Evolutionary conservation across 1,284 basidiomycete genomes (phyloP).

Genomic region (Fomitopsis pinicola): DNA sequence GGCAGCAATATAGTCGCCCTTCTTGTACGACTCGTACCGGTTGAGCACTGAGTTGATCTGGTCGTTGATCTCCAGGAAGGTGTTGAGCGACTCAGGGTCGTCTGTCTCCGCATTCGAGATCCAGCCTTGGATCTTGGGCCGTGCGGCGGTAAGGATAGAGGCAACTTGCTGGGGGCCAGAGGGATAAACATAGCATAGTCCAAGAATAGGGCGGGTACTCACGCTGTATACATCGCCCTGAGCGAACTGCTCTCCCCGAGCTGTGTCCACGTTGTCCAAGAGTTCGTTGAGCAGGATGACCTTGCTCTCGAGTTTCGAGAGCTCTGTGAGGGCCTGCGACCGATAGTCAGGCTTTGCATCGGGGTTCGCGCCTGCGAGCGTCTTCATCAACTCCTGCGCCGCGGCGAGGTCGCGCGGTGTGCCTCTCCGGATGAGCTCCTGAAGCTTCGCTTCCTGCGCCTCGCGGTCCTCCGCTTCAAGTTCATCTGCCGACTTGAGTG

Average conservation of each 20-base stretch:
- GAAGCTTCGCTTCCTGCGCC: constrained; percentile 95
- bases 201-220: constrained; percentile 24
- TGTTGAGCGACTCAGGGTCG: constrained; percentile 86
- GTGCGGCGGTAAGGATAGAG: constrained; percentile 73
- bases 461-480: constrained; percentile 94
- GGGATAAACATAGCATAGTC: not conserved
- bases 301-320: constrained; percentile 93
- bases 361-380: constrained; percentile 92
- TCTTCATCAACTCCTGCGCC: constrained; percentile 98
- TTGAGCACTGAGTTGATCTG: constrained; percentile 91
- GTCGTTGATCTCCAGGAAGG: constrained; percentile 94
- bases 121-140: constrained; percentile 98
- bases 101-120: constrained; percentile 87
- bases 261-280: constrained; percentile 85
- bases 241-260: constrained; percentile 70
- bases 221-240: constrained; percentile 93
- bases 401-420: constrained; percentile 94
- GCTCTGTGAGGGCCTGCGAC: constrained; percentile 83
- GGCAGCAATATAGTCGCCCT: constrained; percentile 75
- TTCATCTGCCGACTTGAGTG: constrained; percentile 92
- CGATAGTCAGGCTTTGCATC: constrained; percentile 93
- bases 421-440: constrained; percentile 95
- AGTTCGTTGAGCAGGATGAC: constrained; percentile 95
- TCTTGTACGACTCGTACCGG: constrained; percentile 90
- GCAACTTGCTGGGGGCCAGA: constrained; percentile 75